Evolutionary conservation across 495 filamentous ascomycete species (phyloP), one percentile per base, ranked within the genome.

Genomic region (Aspergillus leporis): DNA sequence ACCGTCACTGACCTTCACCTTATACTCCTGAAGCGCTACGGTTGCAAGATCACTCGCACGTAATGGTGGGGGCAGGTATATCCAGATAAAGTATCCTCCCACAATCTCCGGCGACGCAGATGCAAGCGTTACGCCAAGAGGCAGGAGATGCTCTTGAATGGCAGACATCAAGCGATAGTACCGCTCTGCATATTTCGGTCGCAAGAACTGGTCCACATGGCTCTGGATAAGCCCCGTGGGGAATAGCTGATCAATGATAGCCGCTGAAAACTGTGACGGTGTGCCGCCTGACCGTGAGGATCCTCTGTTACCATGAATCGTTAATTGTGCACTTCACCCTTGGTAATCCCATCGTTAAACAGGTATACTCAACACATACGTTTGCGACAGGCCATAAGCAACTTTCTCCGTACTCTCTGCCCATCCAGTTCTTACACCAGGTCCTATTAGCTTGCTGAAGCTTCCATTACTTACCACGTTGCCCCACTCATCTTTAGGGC

Each of bases 1-100:
- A 2, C 90, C 91, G 6, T 80, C 72, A 0, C 82, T 86, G 54
- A 96, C 65, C 34, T 83, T 83, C 66, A 87, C 83, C 49, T 86
- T 77, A 3, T 73, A 66, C 63, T 75, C 83, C 31, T 70, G 70
- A 52, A 76, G 59, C 38, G 58, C 64, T 30, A 65, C 53, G 19
- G 53, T 18, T 12, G 84, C 82, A 14, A 95, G 75, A n/a, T 74
- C 79, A 31, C 68, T 68, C 2, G 85, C 85, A 21, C 65, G 70
- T 12, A 85, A 63, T 5, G 68, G 66, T 18, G 63, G 53, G 0
- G 89, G 89, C 18, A 96, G 70, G 9, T 74, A 72, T 18, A 94
- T 65, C 90, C 91, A 96, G 34, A 92, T 73, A 67, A 94, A 95
- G 70, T 91, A 95, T 0, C 92, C 92, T 0, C 91, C 91, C 0